Evolutionary conservation across 352 stramenopile genomes (phyloP).

Genomic region (Globisporangium rhizosaccharum): DNA sequence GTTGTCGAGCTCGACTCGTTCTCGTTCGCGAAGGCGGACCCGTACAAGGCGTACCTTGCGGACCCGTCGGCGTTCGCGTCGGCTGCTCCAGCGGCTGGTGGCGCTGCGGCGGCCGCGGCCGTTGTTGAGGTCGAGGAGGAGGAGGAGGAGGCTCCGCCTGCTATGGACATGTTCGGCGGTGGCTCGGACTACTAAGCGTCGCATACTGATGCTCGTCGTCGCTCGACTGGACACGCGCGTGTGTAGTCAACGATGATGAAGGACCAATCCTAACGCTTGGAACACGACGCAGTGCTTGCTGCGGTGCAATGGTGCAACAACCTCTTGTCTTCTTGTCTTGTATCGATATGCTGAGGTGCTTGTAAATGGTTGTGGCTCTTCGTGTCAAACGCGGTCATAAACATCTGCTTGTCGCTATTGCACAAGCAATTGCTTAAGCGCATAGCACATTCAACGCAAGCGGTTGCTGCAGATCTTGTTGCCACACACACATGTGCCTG

Average conservation of each 20-base stretch:
- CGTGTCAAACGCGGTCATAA: too few relatives aligned
- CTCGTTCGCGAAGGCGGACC: conserved; percentile 96
- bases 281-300: conserved; percentile 6
- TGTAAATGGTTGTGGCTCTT: too few relatives aligned
- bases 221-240: neutral
- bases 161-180: conserved; percentile 85
- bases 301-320: too few relatives aligned
- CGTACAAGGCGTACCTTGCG: conserved; percentile 95
- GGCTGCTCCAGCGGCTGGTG: conserved; percentile 75
- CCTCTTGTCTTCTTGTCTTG: too few relatives aligned
- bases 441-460: too few relatives aligned
- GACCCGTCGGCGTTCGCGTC: conserved; percentile 92
- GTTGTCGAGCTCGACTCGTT: conserved; percentile 94
- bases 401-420: too few relatives aligned
- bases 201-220: neutral
- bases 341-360: too few relatives aligned
- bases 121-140: conserved; percentile 61
- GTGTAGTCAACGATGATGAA: neutral
- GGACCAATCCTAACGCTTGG: conserved; percentile 12
- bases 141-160: conserved; percentile 78
- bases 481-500: too few relatives aligned
- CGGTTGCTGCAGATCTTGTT: too few relatives aligned
- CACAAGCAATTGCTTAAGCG: too few relatives aligned
- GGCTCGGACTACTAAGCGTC: conserved; percentile 65
- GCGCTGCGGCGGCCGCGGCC: conserved; percentile 50